Conservation (phyloP, 1,284 basidiomycete species). For the Ustilago shanxiensis region DNA sequence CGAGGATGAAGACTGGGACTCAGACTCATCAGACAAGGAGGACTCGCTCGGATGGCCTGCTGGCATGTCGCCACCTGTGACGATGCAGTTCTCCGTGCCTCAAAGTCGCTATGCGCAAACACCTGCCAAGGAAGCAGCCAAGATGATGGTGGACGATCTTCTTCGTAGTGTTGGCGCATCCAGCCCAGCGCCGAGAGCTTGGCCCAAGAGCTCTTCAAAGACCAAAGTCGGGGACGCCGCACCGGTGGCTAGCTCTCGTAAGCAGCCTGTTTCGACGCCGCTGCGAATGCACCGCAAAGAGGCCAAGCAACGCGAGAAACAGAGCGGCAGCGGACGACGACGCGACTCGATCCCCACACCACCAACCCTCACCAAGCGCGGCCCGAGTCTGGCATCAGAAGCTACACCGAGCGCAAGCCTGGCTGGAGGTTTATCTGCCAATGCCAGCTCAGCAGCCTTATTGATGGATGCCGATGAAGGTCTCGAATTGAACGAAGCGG, state of each 20-base stretch:
- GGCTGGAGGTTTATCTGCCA: constrained; percentile 17
- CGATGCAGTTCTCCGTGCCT: constrained; percentile 84
- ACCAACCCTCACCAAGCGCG: constrained; percentile 61
- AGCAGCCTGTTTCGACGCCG: constrained; percentile 58
- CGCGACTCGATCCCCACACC: constrained; percentile 66
- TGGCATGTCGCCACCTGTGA: constrained; percentile 87
- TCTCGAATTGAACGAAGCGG: constrained; percentile 34
- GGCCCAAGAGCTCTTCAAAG: constrained; percentile 46
- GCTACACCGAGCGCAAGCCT: constrained; percentile 32
- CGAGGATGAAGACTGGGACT: constrained; percentile 56
- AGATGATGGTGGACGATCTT: constrained; percentile 66
- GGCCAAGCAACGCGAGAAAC: constrained; percentile 31
- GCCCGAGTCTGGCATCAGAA: constrained; percentile 25
- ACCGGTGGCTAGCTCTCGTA: constrained; percentile 22
- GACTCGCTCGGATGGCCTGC: constrained; percentile 71
- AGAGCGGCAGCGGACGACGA: constrained; percentile 30
- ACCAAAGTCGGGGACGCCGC: constrained; percentile 4
- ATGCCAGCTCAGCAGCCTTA: constrained; percentile 51
- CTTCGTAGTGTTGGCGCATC: constrained; percentile 61
- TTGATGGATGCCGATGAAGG: constrained; percentile 61
- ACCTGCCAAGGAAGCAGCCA: constrained; percentile 70
- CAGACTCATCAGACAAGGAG: constrained; percentile 72
- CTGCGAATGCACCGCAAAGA: constrained; percentile 48
- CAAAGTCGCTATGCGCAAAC: constrained; percentile 76
- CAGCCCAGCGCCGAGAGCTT: constrained; percentile 39